Percentiles rank a stretch among this genome's conserved stretches.
These are phyloP conservation scores for Neurospora tetraspora DNA, from an alignment of 495 filamentous ascomycete genomes.

Conservation along the genomic window DNA sequence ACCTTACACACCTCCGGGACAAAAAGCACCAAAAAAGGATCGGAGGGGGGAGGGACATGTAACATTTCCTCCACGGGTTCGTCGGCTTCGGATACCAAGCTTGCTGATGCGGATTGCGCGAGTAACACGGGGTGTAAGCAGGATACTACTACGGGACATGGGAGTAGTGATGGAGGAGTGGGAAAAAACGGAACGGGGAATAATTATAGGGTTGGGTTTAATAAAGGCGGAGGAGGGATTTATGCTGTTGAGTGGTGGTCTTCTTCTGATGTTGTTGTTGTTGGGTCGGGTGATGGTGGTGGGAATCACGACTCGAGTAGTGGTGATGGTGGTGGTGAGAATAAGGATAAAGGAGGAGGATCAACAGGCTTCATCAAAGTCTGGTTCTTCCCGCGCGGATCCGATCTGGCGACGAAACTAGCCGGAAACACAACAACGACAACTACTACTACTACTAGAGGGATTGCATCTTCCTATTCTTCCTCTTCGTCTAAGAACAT, in stretches of 20 bases:
- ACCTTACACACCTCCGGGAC: conserved; percentile 61
- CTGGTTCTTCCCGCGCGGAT: conserved; percentile 64
- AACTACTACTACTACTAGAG: conserved; percentile 25
- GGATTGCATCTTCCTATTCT: background rate
- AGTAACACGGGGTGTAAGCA: conserved; percentile 41
- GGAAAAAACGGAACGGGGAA: conserved; percentile 17
- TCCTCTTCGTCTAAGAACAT: background rate
- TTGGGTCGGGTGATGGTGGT: background rate
- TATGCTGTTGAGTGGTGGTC: conserved; percentile 63
- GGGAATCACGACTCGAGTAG: no score
- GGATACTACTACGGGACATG: conserved; percentile 26
- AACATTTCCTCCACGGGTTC: conserved; percentile 34
- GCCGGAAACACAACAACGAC: conserved; percentile 32
- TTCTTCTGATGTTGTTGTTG: background rate
- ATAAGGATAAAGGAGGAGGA: background rate
- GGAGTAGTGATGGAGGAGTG: no score
- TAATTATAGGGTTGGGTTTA: conserved; percentile 63
- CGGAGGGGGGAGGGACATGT: conserved; percentile 28
- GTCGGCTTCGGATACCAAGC: conserved; percentile 36
- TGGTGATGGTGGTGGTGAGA: background rate
- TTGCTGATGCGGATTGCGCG: conserved; percentile 35
- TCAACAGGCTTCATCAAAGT: conserved; percentile 46
- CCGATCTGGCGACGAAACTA: conserved; percentile 26
- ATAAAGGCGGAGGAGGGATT: conserved; percentile 60
- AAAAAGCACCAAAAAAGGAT: background rate